Conservation (phyloP, 768 basidiomycete genomes). For the Glaciozyma martinii region DNA sequence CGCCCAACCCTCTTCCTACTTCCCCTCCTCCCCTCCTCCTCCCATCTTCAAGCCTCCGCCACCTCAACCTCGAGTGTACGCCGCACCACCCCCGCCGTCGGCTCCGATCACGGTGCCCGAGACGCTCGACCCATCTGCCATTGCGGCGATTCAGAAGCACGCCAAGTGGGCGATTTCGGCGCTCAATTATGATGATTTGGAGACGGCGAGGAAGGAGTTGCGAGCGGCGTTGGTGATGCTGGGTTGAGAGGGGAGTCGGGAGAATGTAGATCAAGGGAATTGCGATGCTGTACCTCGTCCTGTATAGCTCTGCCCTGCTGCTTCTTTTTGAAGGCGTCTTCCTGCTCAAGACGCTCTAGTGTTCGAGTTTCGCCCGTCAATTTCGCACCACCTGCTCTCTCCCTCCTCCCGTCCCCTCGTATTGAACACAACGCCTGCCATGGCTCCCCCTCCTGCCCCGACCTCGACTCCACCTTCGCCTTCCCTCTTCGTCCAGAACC, state of each 20-base stretch:
- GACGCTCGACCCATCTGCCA: conserved; percentile 43
- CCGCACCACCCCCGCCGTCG: background rate
- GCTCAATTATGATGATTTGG: conserved; percentile 88
- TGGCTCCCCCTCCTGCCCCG: background rate
- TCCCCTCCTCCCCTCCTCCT: conserved; percentile 5
- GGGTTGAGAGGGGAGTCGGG: conserved; percentile 14
- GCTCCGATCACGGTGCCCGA: background rate
- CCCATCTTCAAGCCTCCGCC: background rate
- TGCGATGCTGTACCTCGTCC: too few species aligned
- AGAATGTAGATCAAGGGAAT: too few species aligned
- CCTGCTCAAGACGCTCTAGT: too few species aligned
- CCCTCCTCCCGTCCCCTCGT: too few species aligned
- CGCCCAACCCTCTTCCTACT: conserved; percentile 10
- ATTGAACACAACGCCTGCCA: background rate
- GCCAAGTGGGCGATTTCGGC: conserved; percentile 87
- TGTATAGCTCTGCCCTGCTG: too few species aligned
- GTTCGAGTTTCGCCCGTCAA: too few species aligned
- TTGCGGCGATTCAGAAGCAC: conserved; percentile 78
- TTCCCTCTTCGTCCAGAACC: background rate
- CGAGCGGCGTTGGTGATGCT: conserved; percentile 54
- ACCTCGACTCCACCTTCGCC: background rate
- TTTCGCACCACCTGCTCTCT: too few species aligned
- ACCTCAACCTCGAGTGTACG: background rate
- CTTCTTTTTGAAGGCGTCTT: too few species aligned
- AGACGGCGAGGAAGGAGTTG: conserved; percentile 76